Conservation (phyloP, 441 rosid species). For the Jatropha podagrica region DNA sequence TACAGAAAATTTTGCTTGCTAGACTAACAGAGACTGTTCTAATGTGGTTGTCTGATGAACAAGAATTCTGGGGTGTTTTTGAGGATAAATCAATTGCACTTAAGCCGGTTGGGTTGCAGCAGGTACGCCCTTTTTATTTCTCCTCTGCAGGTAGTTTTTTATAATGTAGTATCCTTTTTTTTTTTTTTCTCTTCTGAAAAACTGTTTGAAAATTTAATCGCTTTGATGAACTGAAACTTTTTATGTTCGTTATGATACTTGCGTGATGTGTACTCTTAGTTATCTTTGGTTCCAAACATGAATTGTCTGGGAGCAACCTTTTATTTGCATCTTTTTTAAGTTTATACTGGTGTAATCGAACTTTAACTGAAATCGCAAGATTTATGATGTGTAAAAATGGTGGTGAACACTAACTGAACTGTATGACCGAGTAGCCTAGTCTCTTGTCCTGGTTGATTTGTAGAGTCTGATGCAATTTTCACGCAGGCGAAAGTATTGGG, state of each 20-base stretch:
- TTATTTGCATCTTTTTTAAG: too few species aligned
- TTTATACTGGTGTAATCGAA: too few species aligned
- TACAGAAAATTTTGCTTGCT: slow-evolving; percentile 89
- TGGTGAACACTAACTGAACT: too few species aligned
- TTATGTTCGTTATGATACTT: not conserved
- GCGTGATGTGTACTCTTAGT: not conserved
- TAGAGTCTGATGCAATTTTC: too few species aligned
- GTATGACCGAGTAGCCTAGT: too few species aligned
- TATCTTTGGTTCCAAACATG: too few species aligned
- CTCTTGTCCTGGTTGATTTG: too few species aligned
- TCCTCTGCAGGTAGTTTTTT: not conserved
- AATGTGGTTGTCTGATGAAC: slow-evolving; percentile 93
- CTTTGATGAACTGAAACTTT: not conserved
- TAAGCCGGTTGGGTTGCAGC: slow-evolving; percentile 77
- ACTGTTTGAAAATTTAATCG: not conserved
- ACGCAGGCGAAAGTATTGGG: too few species aligned
- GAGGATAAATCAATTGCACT: slow-evolving; percentile 78
- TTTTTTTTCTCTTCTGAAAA: not conserved
- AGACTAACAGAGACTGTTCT: slow-evolving; percentile 94
- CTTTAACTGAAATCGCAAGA: too few species aligned
- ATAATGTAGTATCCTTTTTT: not conserved
- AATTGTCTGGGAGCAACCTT: too few species aligned
- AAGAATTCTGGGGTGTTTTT: slow-evolving; percentile 91
- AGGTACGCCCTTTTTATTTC: slow-evolving; percentile 43
- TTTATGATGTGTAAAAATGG: too few species aligned